Percentiles rank a stretch among this genome's conserved stretches.
These are phyloP conservation scores for Aegilops speltoides DNA, from an alignment of 176 grass and related monocot species.

Conservation along the genomic window DNA sequence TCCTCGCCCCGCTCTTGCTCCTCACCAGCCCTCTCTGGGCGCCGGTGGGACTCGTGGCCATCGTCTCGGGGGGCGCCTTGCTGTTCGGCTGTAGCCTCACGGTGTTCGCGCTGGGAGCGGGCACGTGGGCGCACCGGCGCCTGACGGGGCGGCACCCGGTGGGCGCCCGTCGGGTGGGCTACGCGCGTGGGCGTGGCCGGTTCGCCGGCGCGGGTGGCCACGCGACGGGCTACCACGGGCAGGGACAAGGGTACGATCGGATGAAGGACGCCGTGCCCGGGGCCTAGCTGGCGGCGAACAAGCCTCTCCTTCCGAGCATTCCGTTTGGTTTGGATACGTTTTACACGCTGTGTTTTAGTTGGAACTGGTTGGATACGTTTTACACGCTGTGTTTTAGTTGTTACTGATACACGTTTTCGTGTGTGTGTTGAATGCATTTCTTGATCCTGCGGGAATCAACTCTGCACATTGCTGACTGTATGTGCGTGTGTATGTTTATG, in stretches of 20 bases:
- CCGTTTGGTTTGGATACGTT: too few species aligned
- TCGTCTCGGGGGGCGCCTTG: slow-evolving; percentile 14
- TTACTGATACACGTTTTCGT: too few species aligned
- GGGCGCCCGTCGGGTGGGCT: slow-evolving; percentile 38
- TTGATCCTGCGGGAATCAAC: too few species aligned
- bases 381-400: too few species aligned
- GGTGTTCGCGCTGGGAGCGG: slow-evolving; percentile 34
- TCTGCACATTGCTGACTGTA: too few species aligned
- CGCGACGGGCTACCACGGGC: slow-evolving; percentile 43
- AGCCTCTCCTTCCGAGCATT: not conserved
- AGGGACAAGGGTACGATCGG: slow-evolving; percentile 31
- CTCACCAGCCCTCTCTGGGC: slow-evolving; percentile 65
- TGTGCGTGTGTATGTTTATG: too few species aligned
- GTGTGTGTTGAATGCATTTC: too few species aligned
- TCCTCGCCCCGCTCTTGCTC: slow-evolving; percentile 58
- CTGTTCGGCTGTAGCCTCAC: slow-evolving; percentile 41
- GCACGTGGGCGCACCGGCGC: slow-evolving; percentile 60
- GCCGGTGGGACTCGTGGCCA: slow-evolving; percentile 13
- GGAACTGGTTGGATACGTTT: too few species aligned
- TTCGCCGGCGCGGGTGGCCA: slow-evolving; percentile 38
- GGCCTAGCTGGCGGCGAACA: slow-evolving; percentile 31
- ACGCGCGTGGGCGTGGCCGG: slow-evolving; percentile 4
- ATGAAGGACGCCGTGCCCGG: slow-evolving; percentile 72
- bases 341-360: too few species aligned
- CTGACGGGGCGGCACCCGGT: slow-evolving; percentile 46